Base-by-base conservation (phyloP, 2,329 filamentous ascomycete species). In the Trichoderma gracile region DNA sequence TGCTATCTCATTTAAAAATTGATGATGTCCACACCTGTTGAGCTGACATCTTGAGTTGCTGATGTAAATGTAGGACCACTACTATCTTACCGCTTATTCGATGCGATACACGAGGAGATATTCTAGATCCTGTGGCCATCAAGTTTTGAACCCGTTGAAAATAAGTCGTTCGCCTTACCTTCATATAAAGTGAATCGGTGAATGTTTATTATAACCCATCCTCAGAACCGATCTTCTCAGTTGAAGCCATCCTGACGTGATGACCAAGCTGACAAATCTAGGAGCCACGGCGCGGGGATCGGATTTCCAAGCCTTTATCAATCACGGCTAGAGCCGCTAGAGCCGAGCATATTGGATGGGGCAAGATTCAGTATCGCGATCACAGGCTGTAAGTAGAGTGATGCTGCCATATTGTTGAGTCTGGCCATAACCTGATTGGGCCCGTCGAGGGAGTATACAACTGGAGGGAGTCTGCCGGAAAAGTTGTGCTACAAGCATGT, bases 281-380 rank as follows among this genome's bases (percentile, higher is more conserved):
- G 38, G 30, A 45, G 33, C 58, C 47, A 45, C 15, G 7, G 1
- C 33, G 58, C 38, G 47, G 47, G 47, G 57, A 47, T 23, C n/a
- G 47, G 25, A 61, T 61, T 61, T 61, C 58, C 46, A 61, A 61
- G 57, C 47, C 38, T 43, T 61, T 61, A 53, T 61, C 47, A 61
- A 61, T 45, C 49, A 43, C 23, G 27, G 7, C 38, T 60, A 25
- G 46, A 23, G 46, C 30, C 19, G 30, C 8, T 50, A 9, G 23
- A 42, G 15, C 23, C 21, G 3, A 21, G 42, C n/a, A 27, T 23
- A 38, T 38, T 14, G 33, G 14, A 38, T 38, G 12, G 33, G 10
- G 12, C 5, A 14, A 8, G 30, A 30, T 30, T 8, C 4, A 38
- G 12, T 14, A 10, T 38, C 14, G 12, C 33, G 2, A 38, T 38